Base-by-base conservation (phyloP, 306 rosid species). In the Medicago lupulina region DNA sequence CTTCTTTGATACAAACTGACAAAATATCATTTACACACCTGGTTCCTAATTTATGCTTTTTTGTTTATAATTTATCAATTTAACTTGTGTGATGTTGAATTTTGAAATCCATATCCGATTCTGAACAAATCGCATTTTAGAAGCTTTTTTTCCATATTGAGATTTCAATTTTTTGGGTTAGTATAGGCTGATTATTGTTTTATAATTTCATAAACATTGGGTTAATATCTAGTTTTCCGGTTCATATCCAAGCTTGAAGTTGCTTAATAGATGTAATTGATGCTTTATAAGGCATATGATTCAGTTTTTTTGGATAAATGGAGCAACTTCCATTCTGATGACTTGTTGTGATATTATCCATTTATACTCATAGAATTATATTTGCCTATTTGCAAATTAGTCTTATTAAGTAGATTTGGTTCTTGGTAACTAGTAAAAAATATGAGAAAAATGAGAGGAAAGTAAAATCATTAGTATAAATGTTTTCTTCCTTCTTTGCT, bases 361-460 rank as follows among this genome's bases (percentile, higher is more conserved):
- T 34, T 1, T 34, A 34, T 34, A 5, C 25, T 21, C 60, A n/a
- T n/a, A 36, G 19, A 40, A 40, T 59, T 66, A 21, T 59, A 55
- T 14, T 41, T 78, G 74, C 41, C 36, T 71, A 40, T 68, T 44
- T 74, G 71, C 15, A 61, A 60, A 53, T 36, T 53, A 41, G 62
- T 60, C 67, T 40, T 67, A 16, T 31, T 49, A 68, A 34, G 68
- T 78, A 63, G 76, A 73, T 47, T 77, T 73, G 76, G 40, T 60
- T 51, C 63, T 23, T 67, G 18, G 54, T 50, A 59, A 62, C 19
- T 10, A 41, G 41, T 53, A 10, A 61, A 2, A 28, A 18, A 16
- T 78, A 19, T 72, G 23, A 66, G 76, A 78, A 41, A 79, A 62
- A 46, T 53, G 78, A 36, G 74, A 46, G 67, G 65, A 44, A 8